Percentiles rank a stretch among this genome's conserved stretches.
These are phyloP conservation scores for Metschnikowia cerradonensis DNA, from an alignment of 805 yeast genomes.

Conservation along the genomic window DNA sequence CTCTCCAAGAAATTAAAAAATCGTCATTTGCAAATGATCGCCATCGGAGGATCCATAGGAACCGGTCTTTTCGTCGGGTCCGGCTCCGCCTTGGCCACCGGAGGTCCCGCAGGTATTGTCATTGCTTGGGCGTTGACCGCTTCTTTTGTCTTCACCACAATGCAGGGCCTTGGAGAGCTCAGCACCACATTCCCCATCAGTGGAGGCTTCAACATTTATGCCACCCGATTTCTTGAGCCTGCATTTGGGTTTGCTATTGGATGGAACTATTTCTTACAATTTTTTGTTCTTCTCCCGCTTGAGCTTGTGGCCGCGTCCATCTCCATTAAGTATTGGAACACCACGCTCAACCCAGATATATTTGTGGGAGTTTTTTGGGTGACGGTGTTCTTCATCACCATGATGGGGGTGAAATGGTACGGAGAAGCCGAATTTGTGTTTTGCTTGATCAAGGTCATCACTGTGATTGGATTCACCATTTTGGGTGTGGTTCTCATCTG, in stretches of 20 bases:
- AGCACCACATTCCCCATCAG: conserved; percentile 46
- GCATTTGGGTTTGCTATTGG: conserved; percentile 26
- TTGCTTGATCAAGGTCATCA: conserved; percentile 50
- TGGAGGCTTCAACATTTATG: conserved; percentile 24
- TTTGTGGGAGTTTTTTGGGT: conserved; percentile 55
- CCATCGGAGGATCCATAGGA: conserved; percentile 66
- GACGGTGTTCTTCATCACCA: conserved; percentile 47
- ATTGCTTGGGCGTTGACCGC: conserved; percentile 59
- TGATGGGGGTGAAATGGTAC: conserved; percentile 62
- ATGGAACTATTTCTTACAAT: conserved; percentile 36
- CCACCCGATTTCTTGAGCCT: conserved; percentile 20
- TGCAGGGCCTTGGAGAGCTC: conserved; percentile 62
- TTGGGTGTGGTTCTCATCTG: conserved; percentile 51
- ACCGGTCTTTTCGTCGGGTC: conserved; percentile 67
- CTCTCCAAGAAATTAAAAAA: conserved; percentile 34
- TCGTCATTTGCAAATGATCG: conserved; percentile 68
- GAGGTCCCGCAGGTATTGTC: conserved; percentile 61
- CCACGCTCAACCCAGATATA: conserved; percentile 45
- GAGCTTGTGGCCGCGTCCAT: conserved; percentile 36
- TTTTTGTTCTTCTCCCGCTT: conserved; percentile 35
- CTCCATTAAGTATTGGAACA: conserved; percentile 46
- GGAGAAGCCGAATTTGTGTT: conserved; percentile 67
- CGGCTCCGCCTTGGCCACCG: conserved; percentile 51
- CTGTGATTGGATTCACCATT: conserved; percentile 56
- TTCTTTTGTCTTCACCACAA: conserved; percentile 53